These are phyloP conservation scores for Ceratopteris richardii DNA, from an alignment of 75 land plant species.

Conservation along the genomic window DNA sequence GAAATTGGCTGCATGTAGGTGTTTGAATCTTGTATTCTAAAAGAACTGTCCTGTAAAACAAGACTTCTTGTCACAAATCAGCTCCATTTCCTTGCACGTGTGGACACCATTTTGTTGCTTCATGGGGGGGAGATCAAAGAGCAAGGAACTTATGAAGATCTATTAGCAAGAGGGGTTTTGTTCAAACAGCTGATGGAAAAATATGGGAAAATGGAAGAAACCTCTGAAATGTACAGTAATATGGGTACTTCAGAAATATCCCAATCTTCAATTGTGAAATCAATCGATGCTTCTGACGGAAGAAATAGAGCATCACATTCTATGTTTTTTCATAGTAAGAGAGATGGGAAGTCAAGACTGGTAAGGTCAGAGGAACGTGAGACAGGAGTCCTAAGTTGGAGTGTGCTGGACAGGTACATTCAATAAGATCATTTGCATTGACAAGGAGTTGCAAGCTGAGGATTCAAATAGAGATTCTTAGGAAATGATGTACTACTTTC, in stretches of 20 bases:
- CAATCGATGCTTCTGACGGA: not conserved
- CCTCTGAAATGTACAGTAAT: not conserved
- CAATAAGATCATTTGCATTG: no score
- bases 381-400: slow-evolving; percentile 81
- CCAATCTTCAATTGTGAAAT: not conserved
- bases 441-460: no score
- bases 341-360: slow-evolving; percentile 64
- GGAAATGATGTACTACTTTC: no score
- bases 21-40: slow-evolving; percentile 81
- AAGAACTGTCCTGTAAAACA: slow-evolving; percentile 70
- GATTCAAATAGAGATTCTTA: no score
- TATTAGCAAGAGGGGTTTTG: slow-evolving; percentile 46
- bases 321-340: slow-evolving; percentile 15
- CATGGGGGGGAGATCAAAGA: slow-evolving; percentile 86
- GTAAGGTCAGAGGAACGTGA: slow-evolving; percentile 91
- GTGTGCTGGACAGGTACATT: slow-evolving; percentile 64
- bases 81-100: slow-evolving; percentile 88
- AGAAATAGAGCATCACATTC: not conserved
- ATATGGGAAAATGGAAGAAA: slow-evolving; percentile 91
- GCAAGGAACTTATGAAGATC: slow-evolving; percentile 86
- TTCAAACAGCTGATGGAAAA: slow-evolving; percentile 96
- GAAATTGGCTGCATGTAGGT: slow-evolving; percentile 45
- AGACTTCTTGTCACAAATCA: slow-evolving; percentile 92
- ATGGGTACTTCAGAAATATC: not conserved
- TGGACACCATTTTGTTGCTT: slow-evolving; percentile 76